Percentiles rank a stretch among this genome's conserved stretches.
phyloP scores from a whole-genome alignment of 2,329 filamentous ascomycete species.

The Metarhizium robertsii region DNA sequence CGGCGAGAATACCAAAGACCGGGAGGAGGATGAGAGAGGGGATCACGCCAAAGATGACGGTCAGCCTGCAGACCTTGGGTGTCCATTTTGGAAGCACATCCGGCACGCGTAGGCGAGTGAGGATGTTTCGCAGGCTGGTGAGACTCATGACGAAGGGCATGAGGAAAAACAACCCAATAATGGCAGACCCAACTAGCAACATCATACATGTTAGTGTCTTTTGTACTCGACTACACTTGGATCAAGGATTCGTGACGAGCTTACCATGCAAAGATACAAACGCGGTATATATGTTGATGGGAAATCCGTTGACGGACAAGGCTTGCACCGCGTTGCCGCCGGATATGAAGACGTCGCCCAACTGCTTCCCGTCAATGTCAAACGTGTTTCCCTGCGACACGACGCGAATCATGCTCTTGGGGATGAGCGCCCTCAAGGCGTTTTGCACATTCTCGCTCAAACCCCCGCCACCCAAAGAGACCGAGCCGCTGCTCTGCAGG shows the following conservation, averaged over 20 bases:
- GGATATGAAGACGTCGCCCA: slow-evolving; percentile 11
- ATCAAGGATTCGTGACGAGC: neutral
- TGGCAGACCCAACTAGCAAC: slow-evolving; percentile 7
- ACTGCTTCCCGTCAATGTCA: slow-evolving; percentile 14
- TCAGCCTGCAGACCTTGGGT: slow-evolving; percentile 14
- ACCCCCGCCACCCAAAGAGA: slow-evolving; percentile 1
- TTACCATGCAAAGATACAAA: slow-evolving; percentile 6
- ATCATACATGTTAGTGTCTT: neutral
- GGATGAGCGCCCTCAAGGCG: slow-evolving; percentile 14
- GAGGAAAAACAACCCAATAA: slow-evolving; percentile 15
- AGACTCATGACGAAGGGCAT: slow-evolving; percentile 19
- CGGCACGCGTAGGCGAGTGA: slow-evolving; percentile 12
- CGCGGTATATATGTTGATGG: neutral
- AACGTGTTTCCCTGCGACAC: slow-evolving; percentile 17
- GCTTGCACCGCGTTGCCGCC: slow-evolving; percentile 4
- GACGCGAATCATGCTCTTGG: slow-evolving; percentile 17
- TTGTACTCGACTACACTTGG: neutral
- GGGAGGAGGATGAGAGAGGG: slow-evolving; percentile 16
- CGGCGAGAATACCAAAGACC: slow-evolving; percentile 17
- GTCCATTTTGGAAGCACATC: slow-evolving; percentile 14
- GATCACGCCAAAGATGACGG: slow-evolving; percentile 16
- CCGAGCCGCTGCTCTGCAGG: slow-evolving; percentile 14
- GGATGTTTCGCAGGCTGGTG: slow-evolving; percentile 16
- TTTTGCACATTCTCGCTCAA: slow-evolving; percentile 8
- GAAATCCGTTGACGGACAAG: slow-evolving; percentile 4